Evolutionary conservation across 768 basidiomycete species (phyloP).

Genomic region (Leccinum subtestaceum): DNA sequence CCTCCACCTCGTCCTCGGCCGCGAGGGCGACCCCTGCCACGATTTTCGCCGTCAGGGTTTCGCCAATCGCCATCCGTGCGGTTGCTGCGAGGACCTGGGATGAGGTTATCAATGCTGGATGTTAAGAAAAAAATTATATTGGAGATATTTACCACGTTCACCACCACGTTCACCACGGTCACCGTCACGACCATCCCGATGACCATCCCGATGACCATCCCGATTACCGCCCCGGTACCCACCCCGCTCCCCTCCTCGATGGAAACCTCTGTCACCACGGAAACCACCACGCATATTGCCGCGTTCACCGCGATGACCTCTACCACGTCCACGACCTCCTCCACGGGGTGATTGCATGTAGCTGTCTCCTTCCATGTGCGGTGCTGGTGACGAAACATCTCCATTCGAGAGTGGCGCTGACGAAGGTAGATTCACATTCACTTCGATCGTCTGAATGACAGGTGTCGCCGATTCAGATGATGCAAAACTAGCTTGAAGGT

Average conservation of each 20-base stretch:
- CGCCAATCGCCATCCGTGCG: constrained; percentile 46
- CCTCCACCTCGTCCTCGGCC: constrained; percentile 43
- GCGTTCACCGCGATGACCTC: constrained; percentile 41
- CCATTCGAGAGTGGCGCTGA: constrained; percentile 20
- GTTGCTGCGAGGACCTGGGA: constrained; percentile 17
- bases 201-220: constrained; percentile 23
- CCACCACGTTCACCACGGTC: constrained; percentile 22
- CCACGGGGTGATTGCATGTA: constrained; percentile 49
- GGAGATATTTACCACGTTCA: constrained; percentile 21
- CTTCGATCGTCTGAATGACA: constrained; percentile 35
- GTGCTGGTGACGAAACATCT: constrained; percentile 22
- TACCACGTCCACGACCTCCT: constrained; percentile 48
- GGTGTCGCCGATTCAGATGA: constrained; percentile 73
- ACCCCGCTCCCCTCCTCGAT: constrained; percentile 38
- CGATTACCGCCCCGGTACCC: constrained; percentile 32
- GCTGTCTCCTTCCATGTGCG: constrained; percentile 54
- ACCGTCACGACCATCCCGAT: no score
- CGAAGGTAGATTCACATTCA: constrained; percentile 29
- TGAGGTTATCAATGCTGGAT: neutral
- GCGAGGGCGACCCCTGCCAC: constrained; percentile 41
- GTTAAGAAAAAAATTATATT: neutral
- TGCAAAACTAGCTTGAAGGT: constrained; percentile 73
- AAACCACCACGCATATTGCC: constrained; percentile 41
- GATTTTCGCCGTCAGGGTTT: constrained; percentile 41
- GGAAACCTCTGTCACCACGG: constrained; percentile 38